Conservation (phyloP, 495 filamentous ascomycete genomes). For the Penicillium nucicola region DNA sequence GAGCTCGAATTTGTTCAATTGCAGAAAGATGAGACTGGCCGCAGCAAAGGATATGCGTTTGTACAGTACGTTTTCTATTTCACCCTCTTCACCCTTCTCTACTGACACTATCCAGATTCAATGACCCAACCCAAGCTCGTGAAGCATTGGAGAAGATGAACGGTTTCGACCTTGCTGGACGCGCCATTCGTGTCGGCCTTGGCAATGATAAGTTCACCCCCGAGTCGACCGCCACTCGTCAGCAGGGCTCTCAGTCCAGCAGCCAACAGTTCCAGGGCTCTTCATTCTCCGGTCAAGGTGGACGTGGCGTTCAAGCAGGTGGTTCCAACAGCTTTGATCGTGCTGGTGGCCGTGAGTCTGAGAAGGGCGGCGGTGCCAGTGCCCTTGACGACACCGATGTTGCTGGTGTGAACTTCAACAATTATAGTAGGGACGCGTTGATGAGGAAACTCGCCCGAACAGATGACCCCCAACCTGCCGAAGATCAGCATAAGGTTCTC, state of each 20-base stretch:
- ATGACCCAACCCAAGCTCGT: conserved; percentile 84
- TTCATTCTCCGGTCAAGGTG: conserved; percentile 86
- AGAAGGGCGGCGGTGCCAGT: conserved; percentile 87
- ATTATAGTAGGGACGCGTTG: conserved; percentile 93
- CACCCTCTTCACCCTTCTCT: conserved; percentile 1
- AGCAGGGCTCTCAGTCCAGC: conserved; percentile 66
- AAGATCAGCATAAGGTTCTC: conserved; percentile 66
- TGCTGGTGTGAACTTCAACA: conserved; percentile 98
- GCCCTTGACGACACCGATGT: conserved; percentile 98
- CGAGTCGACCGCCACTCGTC: conserved; percentile 91
- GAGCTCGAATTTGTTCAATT: conserved; percentile 97
- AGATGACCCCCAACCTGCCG: conserved; percentile 71
- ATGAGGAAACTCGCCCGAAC: conserved; percentile 97
- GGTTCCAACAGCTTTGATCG: conserved; percentile 84
- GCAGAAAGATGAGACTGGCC: conserved; percentile 88
- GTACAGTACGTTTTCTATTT: conserved; percentile 75
- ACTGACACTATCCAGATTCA: conserved; percentile 60
- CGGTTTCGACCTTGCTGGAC: conserved; percentile 96
- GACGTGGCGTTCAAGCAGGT: conserved; percentile 81
- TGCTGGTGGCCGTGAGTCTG: conserved; percentile 83
- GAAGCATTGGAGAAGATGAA: conserved; percentile 99
- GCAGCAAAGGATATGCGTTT: conserved; percentile 96
- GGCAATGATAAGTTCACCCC: conserved; percentile 99
- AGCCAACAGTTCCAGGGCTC: conserved; percentile 86
- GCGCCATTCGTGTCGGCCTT: conserved; percentile 96